phyloP scores from a whole-genome alignment of 2,329 filamentous ascomycete genomes.

The Penicillium verrucosum region DNA sequence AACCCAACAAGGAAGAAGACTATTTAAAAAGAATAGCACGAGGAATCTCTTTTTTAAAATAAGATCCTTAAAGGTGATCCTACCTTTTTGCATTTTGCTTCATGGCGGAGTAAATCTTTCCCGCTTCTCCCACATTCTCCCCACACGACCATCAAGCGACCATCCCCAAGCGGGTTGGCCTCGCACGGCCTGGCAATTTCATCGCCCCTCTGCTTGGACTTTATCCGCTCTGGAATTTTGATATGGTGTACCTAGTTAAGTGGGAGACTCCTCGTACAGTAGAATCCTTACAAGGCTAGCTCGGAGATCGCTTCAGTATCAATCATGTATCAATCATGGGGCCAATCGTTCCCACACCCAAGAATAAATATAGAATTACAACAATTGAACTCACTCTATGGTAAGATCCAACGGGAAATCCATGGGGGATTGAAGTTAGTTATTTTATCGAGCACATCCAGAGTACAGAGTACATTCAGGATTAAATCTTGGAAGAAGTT shows the following conservation, averaged over 20 bases:
- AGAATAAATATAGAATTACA: too few relatives aligned
- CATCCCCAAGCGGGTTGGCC: background rate
- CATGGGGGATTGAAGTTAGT: too few relatives aligned
- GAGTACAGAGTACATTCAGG: too few relatives aligned
- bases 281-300: background rate
- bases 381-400: background rate
- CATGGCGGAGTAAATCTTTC: slow-evolving; percentile 24
- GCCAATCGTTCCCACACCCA: background rate
- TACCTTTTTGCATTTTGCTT: slow-evolving; percentile 1
- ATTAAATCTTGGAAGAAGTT: background rate
- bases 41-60: slow-evolving; percentile 14
- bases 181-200: background rate
- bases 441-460: background rate
- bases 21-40: background rate
- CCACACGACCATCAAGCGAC: slow-evolving; percentile 10
- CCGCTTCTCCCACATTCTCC: slow-evolving; percentile 25
- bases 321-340: too few relatives aligned
- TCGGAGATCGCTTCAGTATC: background rate
- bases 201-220: slow-evolving; percentile 11
- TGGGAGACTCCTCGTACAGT: background rate
- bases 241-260: background rate
- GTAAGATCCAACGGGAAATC: background rate
- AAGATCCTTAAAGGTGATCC: background rate
- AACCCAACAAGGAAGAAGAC: background rate
- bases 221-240: slow-evolving; percentile 11